phyloP scores from a whole-genome alignment of 2,329 filamentous ascomycete genomes.

The Trichocomaceae sp. region DNA sequence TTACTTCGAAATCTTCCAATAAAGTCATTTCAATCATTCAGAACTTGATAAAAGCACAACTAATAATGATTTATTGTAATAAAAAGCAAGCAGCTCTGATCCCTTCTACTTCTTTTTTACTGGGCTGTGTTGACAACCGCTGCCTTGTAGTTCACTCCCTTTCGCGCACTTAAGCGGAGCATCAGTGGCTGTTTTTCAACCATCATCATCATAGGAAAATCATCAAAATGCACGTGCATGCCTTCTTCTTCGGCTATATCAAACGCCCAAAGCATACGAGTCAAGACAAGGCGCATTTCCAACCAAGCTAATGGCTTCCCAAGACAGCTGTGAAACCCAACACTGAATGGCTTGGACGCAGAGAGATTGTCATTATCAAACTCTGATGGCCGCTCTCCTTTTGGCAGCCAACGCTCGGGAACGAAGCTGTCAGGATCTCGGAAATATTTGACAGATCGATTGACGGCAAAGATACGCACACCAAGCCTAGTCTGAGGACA shows the following conservation, averaged over 20 bases:
- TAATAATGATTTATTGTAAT: too few species aligned
- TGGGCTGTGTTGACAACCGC: background rate
- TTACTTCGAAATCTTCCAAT: too few species aligned
- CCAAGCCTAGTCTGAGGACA: background rate
- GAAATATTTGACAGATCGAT: conserved; percentile 1
- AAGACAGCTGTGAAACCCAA: background rate
- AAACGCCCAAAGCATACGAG: background rate
- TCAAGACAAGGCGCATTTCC: conserved; percentile 5
- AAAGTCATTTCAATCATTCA: too few species aligned
- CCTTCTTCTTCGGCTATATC: background rate
- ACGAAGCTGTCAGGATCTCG: background rate
- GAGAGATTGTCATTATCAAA: background rate
- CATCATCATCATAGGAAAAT: conserved; percentile 2
- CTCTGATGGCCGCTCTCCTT: background rate
- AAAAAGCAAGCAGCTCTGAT: too few species aligned
- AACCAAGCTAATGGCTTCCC: background rate
- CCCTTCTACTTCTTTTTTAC: background rate
- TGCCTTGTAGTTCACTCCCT: background rate
- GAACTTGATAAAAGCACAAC: too few species aligned
- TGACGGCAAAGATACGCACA: background rate
- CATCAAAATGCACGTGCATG: background rate
- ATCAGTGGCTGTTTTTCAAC: background rate
- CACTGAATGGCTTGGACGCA: background rate
- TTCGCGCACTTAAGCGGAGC: background rate
- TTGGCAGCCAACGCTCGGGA: background rate